Evolutionary conservation across 495 filamentous ascomycete species (phyloP), one percentile per base, ranked within the genome.

Genomic region (Lasiosphaeria miniovina): DNA sequence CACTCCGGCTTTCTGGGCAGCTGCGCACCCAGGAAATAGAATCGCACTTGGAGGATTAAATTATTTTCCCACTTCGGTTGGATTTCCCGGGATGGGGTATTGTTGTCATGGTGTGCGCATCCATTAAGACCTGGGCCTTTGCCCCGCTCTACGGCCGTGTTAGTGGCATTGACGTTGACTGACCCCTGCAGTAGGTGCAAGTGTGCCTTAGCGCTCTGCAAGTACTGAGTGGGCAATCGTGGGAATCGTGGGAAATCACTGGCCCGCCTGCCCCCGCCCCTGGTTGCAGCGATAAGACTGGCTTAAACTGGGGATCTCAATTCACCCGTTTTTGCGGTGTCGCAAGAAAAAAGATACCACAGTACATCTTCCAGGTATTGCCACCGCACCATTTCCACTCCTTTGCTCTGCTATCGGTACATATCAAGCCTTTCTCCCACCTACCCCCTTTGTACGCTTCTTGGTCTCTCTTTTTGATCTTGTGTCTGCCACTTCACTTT

Each of bases 301-400:
- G 43, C 15, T n/a, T 9, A 46, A 46, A 63, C 57, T 64, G 54
- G 68, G 66, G 59, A 53, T 63, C 61, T 41, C 61, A 58, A 62
- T 70, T 70, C 65, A 70, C 38, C 63, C 63, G 65, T 68, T 57
- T 70, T 68, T 57, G 62, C 65, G 59, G 68, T 65, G 68, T 70
- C 68, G 65, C 63, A 61, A 54, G 52, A 46, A 56, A 63, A 57
- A 54, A 57, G 53, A 51, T 35, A 58, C 58, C 49, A 54, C 49
- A 55, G 53, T 40, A 49, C 35, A 24, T 24, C 24, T 24, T 24
- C 24, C 24, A 24, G 24, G 59, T 57, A 59, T 68, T 66, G 66
- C 64, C 63, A 64, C 63, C 61, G 49, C 48, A 3, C 36, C 10
- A 7, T 33, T 0, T n/a, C 17, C 50, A 14, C 54, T 8, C 49